Base-by-base conservation (phyloP, 2,329 filamentous ascomycete genomes). In the Colletotrichum sp. region DNA sequence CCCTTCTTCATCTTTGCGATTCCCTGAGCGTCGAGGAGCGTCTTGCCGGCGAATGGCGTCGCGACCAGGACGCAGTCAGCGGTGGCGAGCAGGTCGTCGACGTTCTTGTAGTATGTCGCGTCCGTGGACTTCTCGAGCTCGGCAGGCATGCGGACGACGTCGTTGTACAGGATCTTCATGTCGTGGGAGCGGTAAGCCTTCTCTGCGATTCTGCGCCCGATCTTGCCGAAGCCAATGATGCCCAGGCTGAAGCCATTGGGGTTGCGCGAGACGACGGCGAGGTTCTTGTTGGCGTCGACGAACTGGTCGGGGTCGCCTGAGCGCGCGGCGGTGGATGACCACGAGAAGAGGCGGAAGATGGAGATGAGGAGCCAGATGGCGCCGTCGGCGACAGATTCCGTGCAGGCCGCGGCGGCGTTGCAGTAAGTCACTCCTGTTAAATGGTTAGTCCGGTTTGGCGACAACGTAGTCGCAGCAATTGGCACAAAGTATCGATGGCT, bases 1-100 rank as follows among this genome's bases (percentile, higher is more conserved):
- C 92, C 93, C 67, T 89, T 87, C 84, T 95, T 95, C 93, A 95
- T 95, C 82, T 91, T 91, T 52, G 86, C 86, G 78, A 95, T 92
- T 79, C 95, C 90, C 5, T 85, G 80, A 21, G 88, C 91, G 57
- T 89, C 90, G 80, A 94, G 93, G 79, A 93, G 93, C 80, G 90
- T 87, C 82, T 93, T 92, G 81, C 93, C 94, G 78, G 94, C 85
- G 24, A 92, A 92, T 59, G 94, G 82, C 81, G 94, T 94, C 82
- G 94, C 84, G 79, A 91, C 93, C 67, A 95, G 82, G 24, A 94
- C 91, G 18, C 73, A 76, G 84, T 95, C 93, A 78, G 90, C 92
- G 24, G 78, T 77, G 13, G 68, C 49, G 32, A 80, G 72, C 39
- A 80, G 70, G 57, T 71, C 69, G 57, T 68, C 39, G 64, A 76